Percentiles rank a stretch among this genome's conserved stretches.
Conservation (phyloP, 257 asterid species). For the Nicotiana tabacum region DNA sequence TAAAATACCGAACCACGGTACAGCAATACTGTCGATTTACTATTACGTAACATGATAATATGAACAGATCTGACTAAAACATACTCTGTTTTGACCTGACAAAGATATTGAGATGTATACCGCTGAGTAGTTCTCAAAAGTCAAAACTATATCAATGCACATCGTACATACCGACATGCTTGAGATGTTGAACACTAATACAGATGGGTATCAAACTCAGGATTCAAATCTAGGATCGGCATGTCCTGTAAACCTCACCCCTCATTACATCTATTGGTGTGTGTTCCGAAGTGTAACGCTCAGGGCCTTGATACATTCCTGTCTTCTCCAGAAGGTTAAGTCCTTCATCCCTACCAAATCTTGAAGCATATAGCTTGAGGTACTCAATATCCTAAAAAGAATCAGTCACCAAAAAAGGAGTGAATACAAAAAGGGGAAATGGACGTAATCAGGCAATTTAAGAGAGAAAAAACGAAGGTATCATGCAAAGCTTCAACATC, state of each 20-base stretch:
- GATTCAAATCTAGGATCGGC: conserved; percentile 37
- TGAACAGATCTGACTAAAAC: background rate
- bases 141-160: background rate
- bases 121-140: background rate
- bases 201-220: background rate
- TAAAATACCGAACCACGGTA: background rate
- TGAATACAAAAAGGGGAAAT: background rate
- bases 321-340: conserved; percentile 75
- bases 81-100: background rate
- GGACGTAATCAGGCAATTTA: background rate
- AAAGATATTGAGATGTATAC: background rate
- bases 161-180: background rate
- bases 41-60: background rate
- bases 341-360: conserved; percentile 84
- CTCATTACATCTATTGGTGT: conserved; percentile 81
- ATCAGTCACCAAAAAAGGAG: background rate
- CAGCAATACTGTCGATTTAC: background rate
- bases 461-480: background rate
- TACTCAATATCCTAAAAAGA: conserved; percentile 69
- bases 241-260: conserved; percentile 81
- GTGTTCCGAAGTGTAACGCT: conserved; percentile 81
- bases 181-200: background rate
- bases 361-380: conserved; percentile 71
- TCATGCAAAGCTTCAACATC: background rate
- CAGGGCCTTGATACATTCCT: conserved; percentile 84